Evolutionary conservation across 768 basidiomycete genomes (phyloP), one percentile per base, ranked within the genome.

Genomic region (Tulasnella sp.): DNA sequence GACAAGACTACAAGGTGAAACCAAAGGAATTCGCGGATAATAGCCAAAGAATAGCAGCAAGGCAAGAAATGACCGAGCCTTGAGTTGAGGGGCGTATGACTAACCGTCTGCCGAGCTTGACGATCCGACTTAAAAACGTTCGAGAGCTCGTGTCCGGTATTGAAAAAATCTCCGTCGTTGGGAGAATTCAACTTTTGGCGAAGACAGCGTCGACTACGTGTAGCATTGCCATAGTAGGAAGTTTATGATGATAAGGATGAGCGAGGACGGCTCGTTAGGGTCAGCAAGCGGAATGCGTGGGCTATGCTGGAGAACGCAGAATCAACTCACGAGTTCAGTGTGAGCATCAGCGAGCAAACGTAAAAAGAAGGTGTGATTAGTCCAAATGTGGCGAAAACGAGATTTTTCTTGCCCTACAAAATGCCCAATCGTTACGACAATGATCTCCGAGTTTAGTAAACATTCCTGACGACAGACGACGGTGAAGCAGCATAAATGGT

Each of bases 291-390:
- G n/a, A 37, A 37, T 37, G 42, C 28, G 4, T 22, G 42, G 9
- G 42, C 42, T 1, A 44, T 37, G 42, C 0, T 14, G 72, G 31
- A 16, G 37, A 34, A 34, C 24, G 7, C n/a, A 6, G 16, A 24
- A 75, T 3, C 74, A 28, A 75, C 74, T 75, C 40, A 75, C 74
- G 74, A 37, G 31, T 75, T 75, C 40, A 75, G 44, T 28, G 74
- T 75, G 18, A 75, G 40, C 74, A 75, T 42, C 74, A 75, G 6
- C 16, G 74, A 75, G 28, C 11, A 75, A 42, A 75, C 74, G 74
- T 75, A 75, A 8, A 75, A 40, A 42, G 14, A 8, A 37, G 74
- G 74, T 40, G 74, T 75, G n/a, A 44, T 42, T 8, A 75, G 16
- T 12, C n/a, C 46, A 31, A 75, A 75, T 3, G 28, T n/a, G 12